A percentile compares a stretch with the other conserved stretches of the same genome.
Evolutionary conservation across 208 protist species (phyloP).

Genomic region (Trypanosoma lewisi): DNA sequence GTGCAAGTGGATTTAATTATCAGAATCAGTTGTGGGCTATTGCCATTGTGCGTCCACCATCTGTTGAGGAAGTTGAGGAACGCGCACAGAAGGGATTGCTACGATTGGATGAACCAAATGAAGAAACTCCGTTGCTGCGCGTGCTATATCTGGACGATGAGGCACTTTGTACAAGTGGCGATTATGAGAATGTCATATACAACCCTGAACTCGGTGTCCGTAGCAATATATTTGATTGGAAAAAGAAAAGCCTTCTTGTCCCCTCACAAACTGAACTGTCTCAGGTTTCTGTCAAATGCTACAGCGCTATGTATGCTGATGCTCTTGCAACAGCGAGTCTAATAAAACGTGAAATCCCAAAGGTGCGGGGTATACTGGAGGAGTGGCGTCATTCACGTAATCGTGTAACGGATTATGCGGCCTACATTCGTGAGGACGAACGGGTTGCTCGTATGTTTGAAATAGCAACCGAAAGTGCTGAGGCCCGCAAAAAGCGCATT

Average conservation of each 20-base stretch:
- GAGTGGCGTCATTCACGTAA: constrained; percentile 37
- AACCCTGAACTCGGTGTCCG: background rate
- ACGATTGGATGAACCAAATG: background rate
- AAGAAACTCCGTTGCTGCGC: constrained; percentile 22
- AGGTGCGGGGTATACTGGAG: constrained; percentile 66
- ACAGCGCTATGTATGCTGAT: constrained; percentile 85
- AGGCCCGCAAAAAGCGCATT: constrained; percentile 58
- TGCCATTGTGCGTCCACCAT: constrained; percentile 35
- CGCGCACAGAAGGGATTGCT: constrained; percentile 15
- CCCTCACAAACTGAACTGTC: constrained; percentile 38
- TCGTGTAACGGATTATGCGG: constrained; percentile 53
- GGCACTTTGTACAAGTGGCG: constrained; percentile 44
- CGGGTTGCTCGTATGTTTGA: constrained; percentile 68
- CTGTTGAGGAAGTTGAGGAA: constrained; percentile 24
- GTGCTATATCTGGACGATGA: constrained; percentile 41
- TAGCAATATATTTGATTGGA: constrained; percentile 40
- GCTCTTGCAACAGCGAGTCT: constrained; percentile 70
- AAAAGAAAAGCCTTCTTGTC: constrained; percentile 25
- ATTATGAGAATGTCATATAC: constrained; percentile 44
- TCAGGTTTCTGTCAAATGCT: constrained; percentile 72
- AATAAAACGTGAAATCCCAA: constrained; percentile 54
- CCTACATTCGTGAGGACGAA: constrained; percentile 50
- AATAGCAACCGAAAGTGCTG: constrained; percentile 56
- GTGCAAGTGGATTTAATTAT: constrained; percentile 34
- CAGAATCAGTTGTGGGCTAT: constrained; percentile 35